These are phyloP conservation scores for Fusarium sp. DNA, from an alignment of 2,329 filamentous ascomycete species.

Conservation along the genomic window DNA sequence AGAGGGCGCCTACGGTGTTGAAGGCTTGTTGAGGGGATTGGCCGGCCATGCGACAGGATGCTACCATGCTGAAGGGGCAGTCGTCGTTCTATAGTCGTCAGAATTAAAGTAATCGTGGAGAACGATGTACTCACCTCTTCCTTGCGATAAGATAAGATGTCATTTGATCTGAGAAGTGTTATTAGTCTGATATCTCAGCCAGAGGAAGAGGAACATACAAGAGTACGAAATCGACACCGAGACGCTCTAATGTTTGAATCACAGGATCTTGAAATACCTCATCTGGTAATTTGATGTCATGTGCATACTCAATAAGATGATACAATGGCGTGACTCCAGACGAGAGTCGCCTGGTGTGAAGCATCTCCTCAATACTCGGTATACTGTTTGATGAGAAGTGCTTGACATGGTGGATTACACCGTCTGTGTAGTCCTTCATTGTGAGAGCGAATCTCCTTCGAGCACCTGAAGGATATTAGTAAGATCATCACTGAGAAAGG, in stretches of 20 bases:
- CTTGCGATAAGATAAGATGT: slow-evolving; percentile 16
- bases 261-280: slow-evolving; percentile 1
- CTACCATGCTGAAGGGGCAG: slow-evolving; percentile 21
- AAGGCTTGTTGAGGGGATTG: slow-evolving; percentile 20
- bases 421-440: slow-evolving; percentile 22
- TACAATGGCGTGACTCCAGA: slow-evolving; percentile 18
- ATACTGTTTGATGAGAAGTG: slow-evolving; percentile 7
- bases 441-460: slow-evolving; percentile 5
- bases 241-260: slow-evolving; percentile 9
- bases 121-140: neutral
- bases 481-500: no score
- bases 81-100: slow-evolving; percentile 6
- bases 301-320: slow-evolving; percentile 17
- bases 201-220: neutral
- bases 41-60: slow-evolving; percentile 17
- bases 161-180: neutral
- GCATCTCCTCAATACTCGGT: slow-evolving; percentile 16
- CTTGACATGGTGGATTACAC: slow-evolving; percentile 21
- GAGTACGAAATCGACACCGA: slow-evolving; percentile 14
- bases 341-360: neutral
- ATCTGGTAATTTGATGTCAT: slow-evolving; percentile 2
- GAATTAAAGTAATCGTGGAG: rapidly evolving
- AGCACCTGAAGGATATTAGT: no score
- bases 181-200: neutral
- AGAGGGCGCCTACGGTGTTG: neutral